Conservation (phyloP, 169 alveolate genomes). For the Plasmodium gallinaceum region DNA sequence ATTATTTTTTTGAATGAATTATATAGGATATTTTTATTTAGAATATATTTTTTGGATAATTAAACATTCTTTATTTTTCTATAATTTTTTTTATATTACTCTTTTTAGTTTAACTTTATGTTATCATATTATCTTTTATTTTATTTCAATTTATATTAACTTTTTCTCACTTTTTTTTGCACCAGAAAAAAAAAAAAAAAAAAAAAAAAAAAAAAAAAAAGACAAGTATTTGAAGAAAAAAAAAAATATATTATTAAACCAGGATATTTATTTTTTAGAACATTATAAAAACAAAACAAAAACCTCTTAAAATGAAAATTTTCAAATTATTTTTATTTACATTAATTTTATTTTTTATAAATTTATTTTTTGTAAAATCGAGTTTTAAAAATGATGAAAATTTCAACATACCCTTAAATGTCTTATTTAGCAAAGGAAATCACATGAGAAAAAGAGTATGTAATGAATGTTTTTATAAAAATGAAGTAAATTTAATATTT, state of each 20-base stretch:
- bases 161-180: too few relatives aligned
- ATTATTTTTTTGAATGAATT: too few relatives aligned
- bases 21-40: too few relatives aligned
- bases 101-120: too few relatives aligned
- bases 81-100: too few relatives aligned
- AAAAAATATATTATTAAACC: neutral
- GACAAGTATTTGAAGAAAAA: neutral
- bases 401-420: slow-evolving; percentile 35
- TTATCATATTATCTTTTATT: too few relatives aligned
- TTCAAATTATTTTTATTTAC: slow-evolving; percentile 13
- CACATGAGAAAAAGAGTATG: slow-evolving; percentile 52
- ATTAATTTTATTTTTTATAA: slow-evolving; percentile 44
- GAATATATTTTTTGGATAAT: too few relatives aligned
- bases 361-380: slow-evolving; percentile 57
- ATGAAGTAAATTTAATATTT: slow-evolving; percentile 50
- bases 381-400: slow-evolving; percentile 33
- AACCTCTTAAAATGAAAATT: slow-evolving; percentile 25
- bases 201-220: neutral
- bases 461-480: slow-evolving; percentile 68
- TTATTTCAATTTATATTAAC: too few relatives aligned
- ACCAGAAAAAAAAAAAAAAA: neutral
- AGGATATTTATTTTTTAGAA: neutral
- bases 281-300: neutral
- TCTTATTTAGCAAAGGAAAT: slow-evolving; percentile 47
- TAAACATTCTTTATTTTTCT: too few relatives aligned